These are phyloP conservation scores for Tilletia caries DNA, from an alignment of 1,284 basidiomycete genomes.

Conservation along the genomic window DNA sequence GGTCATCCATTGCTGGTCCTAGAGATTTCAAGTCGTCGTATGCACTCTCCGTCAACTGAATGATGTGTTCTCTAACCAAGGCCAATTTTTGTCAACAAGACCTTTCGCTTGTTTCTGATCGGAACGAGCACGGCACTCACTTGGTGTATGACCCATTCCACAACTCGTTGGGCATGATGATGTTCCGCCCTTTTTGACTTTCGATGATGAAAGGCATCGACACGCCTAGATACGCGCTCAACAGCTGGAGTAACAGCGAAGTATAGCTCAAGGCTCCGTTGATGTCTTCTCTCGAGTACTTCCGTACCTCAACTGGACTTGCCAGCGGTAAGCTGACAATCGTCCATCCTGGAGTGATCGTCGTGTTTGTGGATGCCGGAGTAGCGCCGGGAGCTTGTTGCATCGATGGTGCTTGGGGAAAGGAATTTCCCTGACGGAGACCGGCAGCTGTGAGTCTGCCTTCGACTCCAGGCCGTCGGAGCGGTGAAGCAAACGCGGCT, in stretches of 20 bases:
- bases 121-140: constrained; percentile 18
- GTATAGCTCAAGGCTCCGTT: constrained; percentile 37
- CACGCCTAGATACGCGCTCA: constrained; percentile 36
- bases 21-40: constrained; percentile 26
- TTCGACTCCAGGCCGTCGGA: constrained; percentile 2
- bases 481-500: constrained; percentile 26
- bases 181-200: constrained; percentile 25
- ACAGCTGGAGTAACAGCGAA: constrained; percentile 30
- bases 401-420: not conserved
- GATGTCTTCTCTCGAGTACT: constrained; percentile 31
- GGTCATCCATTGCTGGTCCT: not conserved
- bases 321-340: constrained; percentile 32
- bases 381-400: not conserved
- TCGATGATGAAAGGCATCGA: constrained; percentile 34
- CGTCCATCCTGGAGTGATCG: constrained; percentile 28
- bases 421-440: no score
- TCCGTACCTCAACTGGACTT: constrained; percentile 30
- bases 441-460: not conserved
- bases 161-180: constrained; percentile 32
- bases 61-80: constrained; percentile 21
- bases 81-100: no score
- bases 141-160: constrained; percentile 26
- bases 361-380: not conserved
- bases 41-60: constrained; percentile 30
- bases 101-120: no score